Percentiles rank a stretch among this genome's conserved stretches.
These are phyloP conservation scores for Vaccinium darrowii DNA, from an alignment of 148 eudicot species.

Conservation along the genomic window DNA sequence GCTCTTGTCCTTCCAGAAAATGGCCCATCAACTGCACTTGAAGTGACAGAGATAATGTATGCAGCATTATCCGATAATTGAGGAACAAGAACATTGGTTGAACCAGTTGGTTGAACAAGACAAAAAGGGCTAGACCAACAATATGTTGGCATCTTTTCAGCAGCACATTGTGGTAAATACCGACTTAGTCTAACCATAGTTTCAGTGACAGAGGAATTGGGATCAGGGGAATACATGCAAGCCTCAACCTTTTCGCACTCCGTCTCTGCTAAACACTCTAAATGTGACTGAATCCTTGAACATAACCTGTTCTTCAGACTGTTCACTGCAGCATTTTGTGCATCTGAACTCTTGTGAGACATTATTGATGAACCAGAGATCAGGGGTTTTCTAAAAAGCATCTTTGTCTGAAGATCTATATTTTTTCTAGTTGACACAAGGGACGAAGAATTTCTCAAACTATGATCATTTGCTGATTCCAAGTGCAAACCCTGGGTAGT, in stretches of 20 bases:
- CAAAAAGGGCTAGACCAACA: slow-evolving; percentile 92
- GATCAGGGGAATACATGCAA: slow-evolving; percentile 84
- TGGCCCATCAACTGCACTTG: slow-evolving; percentile 71
- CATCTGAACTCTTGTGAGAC: slow-evolving; percentile 22
- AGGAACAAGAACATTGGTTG: slow-evolving; percentile 77
- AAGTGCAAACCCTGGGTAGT: slow-evolving; percentile 33
- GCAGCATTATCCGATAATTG: slow-evolving; percentile 58
- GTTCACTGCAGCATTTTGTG: slow-evolving; percentile 22
- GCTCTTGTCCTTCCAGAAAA: slow-evolving; percentile 84
- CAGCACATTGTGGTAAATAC: slow-evolving; percentile 35
- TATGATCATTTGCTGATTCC: slow-evolving; percentile 28
- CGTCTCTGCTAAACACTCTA: slow-evolving; percentile 21
- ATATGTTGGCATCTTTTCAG: slow-evolving; percentile 38
- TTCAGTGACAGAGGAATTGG: slow-evolving; percentile 59
- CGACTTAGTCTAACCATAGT: slow-evolving; percentile 66
- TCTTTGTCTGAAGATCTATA: slow-evolving; percentile 22
- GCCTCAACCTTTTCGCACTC: slow-evolving; percentile 49
- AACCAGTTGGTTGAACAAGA: slow-evolving; percentile 86
- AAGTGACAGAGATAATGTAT: slow-evolving; percentile 73
- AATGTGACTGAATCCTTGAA: slow-evolving; percentile 40
- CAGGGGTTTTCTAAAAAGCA: slow-evolving; percentile 30
- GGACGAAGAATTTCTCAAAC: slow-evolving; percentile 24
- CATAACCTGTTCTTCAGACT: slow-evolving; percentile 15
- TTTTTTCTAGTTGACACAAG: slow-evolving; percentile 34
- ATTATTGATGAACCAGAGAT: slow-evolving; percentile 21